Conservation (phyloP, 441 rosid genomes). For the Pelargonium cotyledonis region DNA sequence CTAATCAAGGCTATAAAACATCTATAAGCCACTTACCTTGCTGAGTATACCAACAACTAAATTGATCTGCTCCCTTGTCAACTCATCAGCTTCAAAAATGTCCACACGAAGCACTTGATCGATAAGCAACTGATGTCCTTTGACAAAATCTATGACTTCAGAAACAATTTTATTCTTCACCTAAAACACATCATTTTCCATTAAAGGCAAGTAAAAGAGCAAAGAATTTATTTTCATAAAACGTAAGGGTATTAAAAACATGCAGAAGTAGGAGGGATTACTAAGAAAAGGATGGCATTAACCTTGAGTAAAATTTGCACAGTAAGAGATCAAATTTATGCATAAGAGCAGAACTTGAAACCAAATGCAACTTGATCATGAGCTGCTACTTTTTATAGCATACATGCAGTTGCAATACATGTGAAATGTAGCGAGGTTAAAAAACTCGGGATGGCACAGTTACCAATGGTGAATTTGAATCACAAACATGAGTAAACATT, state of each 20-base stretch:
- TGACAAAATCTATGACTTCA: constrained; percentile 72
- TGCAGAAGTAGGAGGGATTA: background rate
- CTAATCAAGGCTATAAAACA: background rate
- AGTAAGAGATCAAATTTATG: background rate
- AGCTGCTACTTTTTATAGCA: constrained; percentile 1
- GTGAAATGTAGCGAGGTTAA: background rate
- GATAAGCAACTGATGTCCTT: constrained; percentile 66
- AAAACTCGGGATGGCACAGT: background rate
- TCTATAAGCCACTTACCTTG: constrained; percentile 45
- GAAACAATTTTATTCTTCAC: constrained; percentile 87
- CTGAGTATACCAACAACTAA: constrained; percentile 86
- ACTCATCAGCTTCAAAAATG: constrained; percentile 57
- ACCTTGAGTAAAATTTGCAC: background rate
- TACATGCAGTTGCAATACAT: background rate
- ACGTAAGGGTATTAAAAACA: background rate
- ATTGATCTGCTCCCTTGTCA: constrained; percentile 77
- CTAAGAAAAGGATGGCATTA: constrained; percentile 2
- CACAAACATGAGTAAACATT: background rate
- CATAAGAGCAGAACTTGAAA: background rate
- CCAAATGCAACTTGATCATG: constrained; percentile 6
- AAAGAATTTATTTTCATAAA: constrained; percentile 6
- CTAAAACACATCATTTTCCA: constrained; percentile 29
- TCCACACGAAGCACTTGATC: constrained; percentile 82
- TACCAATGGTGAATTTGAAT: background rate
- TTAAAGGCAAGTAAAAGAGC: constrained; percentile 4